phyloP scores from a whole-genome alignment of 495 filamentous ascomycete species.

The Talaromyces wortmannii region DNA sequence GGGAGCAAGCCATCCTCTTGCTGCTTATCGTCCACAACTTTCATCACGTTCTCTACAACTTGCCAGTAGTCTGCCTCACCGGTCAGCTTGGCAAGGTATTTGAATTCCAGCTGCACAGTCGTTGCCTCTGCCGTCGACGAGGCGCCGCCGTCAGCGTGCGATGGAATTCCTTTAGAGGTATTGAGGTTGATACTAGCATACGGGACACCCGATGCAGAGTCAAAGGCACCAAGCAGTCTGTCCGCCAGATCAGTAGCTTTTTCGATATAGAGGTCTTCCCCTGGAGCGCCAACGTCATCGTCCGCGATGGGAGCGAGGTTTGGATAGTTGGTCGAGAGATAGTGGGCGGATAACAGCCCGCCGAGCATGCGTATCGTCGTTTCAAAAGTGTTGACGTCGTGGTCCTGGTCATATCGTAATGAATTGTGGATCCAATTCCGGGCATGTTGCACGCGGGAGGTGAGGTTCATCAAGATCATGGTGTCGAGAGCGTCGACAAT shows the following conservation, averaged over 20 bases:
- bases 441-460: constrained; percentile 75
- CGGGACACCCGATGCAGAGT: constrained; percentile 78
- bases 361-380: constrained; percentile 98
- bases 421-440: constrained; percentile 84
- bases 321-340: constrained; percentile 71
- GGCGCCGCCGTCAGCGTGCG: constrained; percentile 81
- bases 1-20: constrained; percentile 78
- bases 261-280: constrained; percentile 90
- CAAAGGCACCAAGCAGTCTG: constrained; percentile 78
- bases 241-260: constrained; percentile 92
- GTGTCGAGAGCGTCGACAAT: constrained; percentile 96
- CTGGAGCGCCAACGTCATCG: constrained; percentile 57
- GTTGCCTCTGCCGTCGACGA: constrained; percentile 92
- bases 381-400: constrained; percentile 96
- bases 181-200: constrained; percentile 86
- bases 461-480: constrained; percentile 97
- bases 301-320: constrained; percentile 57
- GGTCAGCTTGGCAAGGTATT: constrained; percentile 92
- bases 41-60: constrained; percentile 82
- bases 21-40: constrained; percentile 76
- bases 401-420: constrained; percentile 80
- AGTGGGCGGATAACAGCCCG: constrained; percentile 89
- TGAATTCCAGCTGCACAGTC: constrained; percentile 91
- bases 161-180: constrained; percentile 61
- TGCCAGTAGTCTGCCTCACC: constrained; percentile 90